phyloP scores from a whole-genome alignment of 768 basidiomycete species.

The Pleurotus giganteus region DNA sequence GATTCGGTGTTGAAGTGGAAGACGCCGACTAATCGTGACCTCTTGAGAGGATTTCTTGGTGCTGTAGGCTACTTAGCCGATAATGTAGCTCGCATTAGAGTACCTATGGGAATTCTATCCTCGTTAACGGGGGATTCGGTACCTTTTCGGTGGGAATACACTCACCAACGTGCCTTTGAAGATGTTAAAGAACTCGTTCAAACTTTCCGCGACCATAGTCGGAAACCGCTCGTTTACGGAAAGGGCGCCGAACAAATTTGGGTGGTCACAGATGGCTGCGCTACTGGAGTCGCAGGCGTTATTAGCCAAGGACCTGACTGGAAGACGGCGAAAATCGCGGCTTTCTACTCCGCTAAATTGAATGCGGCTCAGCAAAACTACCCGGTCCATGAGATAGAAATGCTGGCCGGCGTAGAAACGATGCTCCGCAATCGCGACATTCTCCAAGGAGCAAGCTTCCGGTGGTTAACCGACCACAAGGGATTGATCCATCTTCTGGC shows the following conservation, averaged over 20 bases:
- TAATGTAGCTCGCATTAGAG: conserved; percentile 27
- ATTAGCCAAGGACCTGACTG: conserved; percentile 23
- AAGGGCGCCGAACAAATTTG: conserved; percentile 18
- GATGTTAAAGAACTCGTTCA: conserved; percentile 26
- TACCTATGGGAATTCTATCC: conserved; percentile 35
- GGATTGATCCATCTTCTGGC: conserved; percentile 23
- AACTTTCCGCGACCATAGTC: conserved; percentile 18
- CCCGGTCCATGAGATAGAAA: conserved; percentile 35
- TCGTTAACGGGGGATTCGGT: conserved; percentile 21
- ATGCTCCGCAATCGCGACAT: conserved; percentile 27
- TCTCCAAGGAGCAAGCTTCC: conserved; percentile 27
- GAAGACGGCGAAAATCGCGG: conserved; percentile 22
- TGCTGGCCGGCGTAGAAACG: conserved; percentile 32
- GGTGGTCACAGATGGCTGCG: conserved; percentile 29
- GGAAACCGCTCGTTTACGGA: conserved; percentile 19
- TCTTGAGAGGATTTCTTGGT: too few relatives aligned
- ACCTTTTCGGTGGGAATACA: conserved; percentile 25
- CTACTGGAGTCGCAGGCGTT: conserved; percentile 26
- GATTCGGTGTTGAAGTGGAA: conserved; percentile 33
- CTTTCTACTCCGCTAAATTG: conserved; percentile 35
- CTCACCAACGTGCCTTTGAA: conserved; percentile 32
- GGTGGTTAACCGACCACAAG: conserved; percentile 28
- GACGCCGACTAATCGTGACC: conserved; percentile 28
- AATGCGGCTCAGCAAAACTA: conserved; percentile 37
- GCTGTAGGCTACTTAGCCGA: too few relatives aligned